A percentile compares a stretch with the other conserved stretches of the same genome.
Conservation (phyloP, 208 protist species). For the Angomonas desouzai region DNA sequence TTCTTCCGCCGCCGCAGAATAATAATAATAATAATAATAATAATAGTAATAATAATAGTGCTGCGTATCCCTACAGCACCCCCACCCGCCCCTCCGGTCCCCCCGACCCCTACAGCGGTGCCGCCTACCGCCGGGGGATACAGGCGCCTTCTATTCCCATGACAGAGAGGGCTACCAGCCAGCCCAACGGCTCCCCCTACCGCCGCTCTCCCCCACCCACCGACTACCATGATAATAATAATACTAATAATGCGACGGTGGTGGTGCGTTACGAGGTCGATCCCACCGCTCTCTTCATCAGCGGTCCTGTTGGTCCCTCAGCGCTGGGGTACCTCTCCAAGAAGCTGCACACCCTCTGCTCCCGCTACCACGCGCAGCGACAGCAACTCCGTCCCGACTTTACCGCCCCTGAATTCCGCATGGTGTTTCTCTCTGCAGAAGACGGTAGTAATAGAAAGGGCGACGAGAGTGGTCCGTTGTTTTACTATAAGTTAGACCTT, state of each 20-base stretch:
- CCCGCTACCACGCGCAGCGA: conserved; percentile 14
- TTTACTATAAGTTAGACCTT: conserved; percentile 34
- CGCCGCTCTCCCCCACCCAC: no score
- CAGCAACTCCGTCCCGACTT: not conserved
- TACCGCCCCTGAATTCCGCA: not conserved
- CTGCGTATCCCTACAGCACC: not conserved
- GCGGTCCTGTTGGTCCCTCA: conserved; percentile 27
- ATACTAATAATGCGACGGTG: conserved; percentile 13
- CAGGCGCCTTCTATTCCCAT: not conserved
- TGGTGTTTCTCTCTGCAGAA: not conserved
- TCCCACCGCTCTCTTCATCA: conserved; percentile 44
- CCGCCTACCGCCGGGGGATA: not conserved
- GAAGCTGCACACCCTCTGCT: conserved; percentile 19
- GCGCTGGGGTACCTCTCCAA: conserved; percentile 38
- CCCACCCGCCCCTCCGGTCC: not conserved
- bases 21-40: conserved; percentile 5
- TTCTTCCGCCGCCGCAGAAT: not conserved
- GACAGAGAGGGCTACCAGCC: not conserved
- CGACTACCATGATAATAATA: conserved; percentile 7
- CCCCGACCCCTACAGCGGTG: not conserved
- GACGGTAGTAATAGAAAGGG: conserved; percentile 7
- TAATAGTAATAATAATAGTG: not conserved
- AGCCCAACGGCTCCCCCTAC: not conserved
- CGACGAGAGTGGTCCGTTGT: not conserved
- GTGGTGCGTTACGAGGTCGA: conserved; percentile 59